Evolutionary conservation across 306 rosid species (phyloP), one percentile per base, ranked within the genome.

Genomic region (Alnus glutinosa): DNA sequence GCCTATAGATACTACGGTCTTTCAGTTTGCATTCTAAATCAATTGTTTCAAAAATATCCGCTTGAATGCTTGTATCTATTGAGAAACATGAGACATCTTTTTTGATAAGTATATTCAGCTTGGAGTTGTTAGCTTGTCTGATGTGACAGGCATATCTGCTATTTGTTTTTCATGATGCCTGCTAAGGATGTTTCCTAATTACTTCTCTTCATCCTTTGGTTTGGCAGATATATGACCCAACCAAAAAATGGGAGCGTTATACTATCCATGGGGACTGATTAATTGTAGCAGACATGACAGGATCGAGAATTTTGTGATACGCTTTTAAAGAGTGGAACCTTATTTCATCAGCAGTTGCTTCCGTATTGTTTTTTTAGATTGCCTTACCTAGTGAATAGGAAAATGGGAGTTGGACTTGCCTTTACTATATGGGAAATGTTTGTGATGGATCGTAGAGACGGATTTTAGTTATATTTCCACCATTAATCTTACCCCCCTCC

Each of bases 191-290:
- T 66, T 66, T 39, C 15, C 30, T 66, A 66, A 16, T 39, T 30
- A 66, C 71, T 39, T 16, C 0, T 39, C 23, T 51, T 79, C 54
- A n/a, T 30, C 4, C 7, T 59, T 0, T 39, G 47, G 28, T 47
- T 62, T 79, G 55, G 67, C 83, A 88, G 90, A 76, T 89, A 67
- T 89, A 90, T 69, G 95, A 89, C 78, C 91, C 91, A 28, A 87
- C 90, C 5, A 90, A 7, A 87, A 90, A 84, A 77, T 90, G 92
- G 92, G 92, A 90, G 64, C 92, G 91, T 4, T 90, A 90, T 73
- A 90, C 89, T 70, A 88, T 85, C 80, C 92, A 90, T n/a, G 92
- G 95, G 42, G 95, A 90, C 68, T 90, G 82, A 90, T 74, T 79
- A 6, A 0, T 67, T 0, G 13, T 66, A 3, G 18, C 39, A 62